Base-by-base conservation (phyloP, 139 green algal species). In the Chlamydomonas sp. region DNA sequence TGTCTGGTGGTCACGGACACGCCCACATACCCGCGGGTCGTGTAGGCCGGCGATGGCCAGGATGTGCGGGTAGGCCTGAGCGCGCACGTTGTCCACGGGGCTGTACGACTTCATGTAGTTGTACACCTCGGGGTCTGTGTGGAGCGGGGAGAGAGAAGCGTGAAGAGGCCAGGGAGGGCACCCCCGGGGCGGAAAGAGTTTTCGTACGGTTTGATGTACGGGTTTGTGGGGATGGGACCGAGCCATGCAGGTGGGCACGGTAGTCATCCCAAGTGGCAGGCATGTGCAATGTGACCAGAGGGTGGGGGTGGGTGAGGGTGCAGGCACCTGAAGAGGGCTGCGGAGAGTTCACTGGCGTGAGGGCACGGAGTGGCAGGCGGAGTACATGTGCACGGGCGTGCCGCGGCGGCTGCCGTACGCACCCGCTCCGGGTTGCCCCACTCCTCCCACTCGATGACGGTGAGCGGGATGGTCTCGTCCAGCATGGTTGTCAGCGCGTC, bases 51-150 rank as follows among this genome's bases (percentile, higher is more conserved):
- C 93, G 3, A 95, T 97, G 31, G 97, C 96, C 18, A 99, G 91
- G 49, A 99, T 93, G 90, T 97, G 78, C 2, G 97, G 97, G 89
- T 99, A 99, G 1, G 10, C 81, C 66, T 92, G 90, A 2, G 77
- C 20, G 63, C 68, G 80, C 6, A 98, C 90, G 90, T 99, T 99
- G 88, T 99, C 97, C 31, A 98, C 91, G 1, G 97, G 97, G n/a
- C 90, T 95, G 92, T 99, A 99, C 15, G 67, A 91, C 91, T 95
- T 95, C 91, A 99, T 98, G 92, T 97, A 98, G 31, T 95, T 85
- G 85, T 98, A 98, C 92, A 94, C 97, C 78, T 94, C 89, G 4
- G 87, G 80, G 85, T 94, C 76, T 80, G 82, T 3, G 59, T 3
- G 63, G 12, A 31, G 6, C 31, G 64, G 63, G 9, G 64, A 2